phyloP scores from a whole-genome alignment of 108 stramenopile genomes.

The Nannochloropsis gaditana region DNA sequence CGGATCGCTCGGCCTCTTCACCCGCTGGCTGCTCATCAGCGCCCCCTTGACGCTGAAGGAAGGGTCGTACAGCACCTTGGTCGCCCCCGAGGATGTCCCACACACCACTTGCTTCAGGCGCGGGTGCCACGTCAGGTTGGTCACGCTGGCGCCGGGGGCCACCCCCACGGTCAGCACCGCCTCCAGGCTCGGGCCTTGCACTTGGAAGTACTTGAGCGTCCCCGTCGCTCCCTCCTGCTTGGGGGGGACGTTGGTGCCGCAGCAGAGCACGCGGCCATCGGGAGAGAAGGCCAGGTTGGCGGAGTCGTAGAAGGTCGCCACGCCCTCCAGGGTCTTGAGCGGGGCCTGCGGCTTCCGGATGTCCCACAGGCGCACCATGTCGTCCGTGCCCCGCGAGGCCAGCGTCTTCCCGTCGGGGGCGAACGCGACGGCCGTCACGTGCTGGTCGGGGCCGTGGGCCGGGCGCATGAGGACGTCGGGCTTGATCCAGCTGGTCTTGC shows the following conservation, averaged over 20 bases:
- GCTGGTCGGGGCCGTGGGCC: constrained; percentile 24
- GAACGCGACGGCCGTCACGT: constrained; percentile 33
- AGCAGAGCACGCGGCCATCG: constrained; percentile 42
- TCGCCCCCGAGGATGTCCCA: constrained; percentile 30
- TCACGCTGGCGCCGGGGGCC: constrained; percentile 39
- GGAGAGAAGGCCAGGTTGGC: constrained; percentile 50
- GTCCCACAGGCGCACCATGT: constrained; percentile 51
- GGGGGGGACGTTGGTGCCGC: constrained; percentile 38
- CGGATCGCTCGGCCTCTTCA: constrained; percentile 39
- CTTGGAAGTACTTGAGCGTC: constrained; percentile 34
- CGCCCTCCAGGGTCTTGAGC: background rate
- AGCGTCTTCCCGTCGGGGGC: constrained; percentile 42
- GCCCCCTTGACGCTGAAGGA: constrained; percentile 54
- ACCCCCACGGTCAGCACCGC: constrained; percentile 25
- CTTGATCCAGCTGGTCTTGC: background rate
- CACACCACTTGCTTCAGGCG: constrained; percentile 28
- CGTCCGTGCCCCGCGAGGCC: constrained; percentile 43
- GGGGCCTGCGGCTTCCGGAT: constrained; percentile 37
- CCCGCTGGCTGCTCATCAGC: constrained; percentile 40
- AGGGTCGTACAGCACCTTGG: constrained; percentile 54
- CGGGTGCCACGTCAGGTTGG: constrained; percentile 38
- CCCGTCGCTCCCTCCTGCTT: constrained; percentile 28
- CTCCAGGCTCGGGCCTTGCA: constrained; percentile 27
- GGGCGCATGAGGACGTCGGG: constrained; percentile 7
- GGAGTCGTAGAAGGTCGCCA: constrained; percentile 39